Percentiles rank a stretch among this genome's conserved stretches.
These are phyloP conservation scores for Rhizopogon sp. DNA, from an alignment of 768 basidiomycete species.

Conservation along the genomic window DNA sequence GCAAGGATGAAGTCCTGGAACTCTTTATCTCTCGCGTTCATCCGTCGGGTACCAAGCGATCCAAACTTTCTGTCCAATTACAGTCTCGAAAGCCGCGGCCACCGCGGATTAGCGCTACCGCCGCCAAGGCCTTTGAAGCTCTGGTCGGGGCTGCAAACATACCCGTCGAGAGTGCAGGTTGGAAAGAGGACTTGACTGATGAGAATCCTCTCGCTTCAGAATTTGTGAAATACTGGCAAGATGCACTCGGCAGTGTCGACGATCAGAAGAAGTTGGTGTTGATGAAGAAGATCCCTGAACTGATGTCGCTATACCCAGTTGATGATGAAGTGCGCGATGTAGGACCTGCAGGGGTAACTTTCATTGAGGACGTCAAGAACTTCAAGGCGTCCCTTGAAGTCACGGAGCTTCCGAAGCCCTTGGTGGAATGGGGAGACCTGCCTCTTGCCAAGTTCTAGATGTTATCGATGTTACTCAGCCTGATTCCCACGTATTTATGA, in stretches of 20 bases:
- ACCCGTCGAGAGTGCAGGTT: conserved; percentile 43
- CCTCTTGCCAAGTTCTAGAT: conserved; percentile 52
- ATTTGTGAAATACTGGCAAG: conserved; percentile 62
- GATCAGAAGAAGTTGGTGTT: conserved; percentile 39
- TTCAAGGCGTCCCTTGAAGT: conserved; percentile 60
- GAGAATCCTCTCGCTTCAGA: conserved; percentile 52
- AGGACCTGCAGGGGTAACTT: conserved; percentile 44
- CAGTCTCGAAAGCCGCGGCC: conserved; percentile 60
- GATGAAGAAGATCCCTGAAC: conserved; percentile 47
- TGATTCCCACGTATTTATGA: not conserved
- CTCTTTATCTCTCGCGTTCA: conserved; percentile 70
- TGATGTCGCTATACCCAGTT: conserved; percentile 55
- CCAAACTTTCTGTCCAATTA: conserved; percentile 84
- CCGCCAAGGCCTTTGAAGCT: conserved; percentile 57
- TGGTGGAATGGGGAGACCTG: conserved; percentile 73
- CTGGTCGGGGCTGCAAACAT: conserved; percentile 44
- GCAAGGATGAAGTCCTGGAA: conserved; percentile 67
- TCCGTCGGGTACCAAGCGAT: conserved; percentile 59
- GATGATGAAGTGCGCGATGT: conserved; percentile 46
- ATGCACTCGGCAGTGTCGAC: conserved; percentile 34
- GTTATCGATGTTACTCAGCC: not conserved
- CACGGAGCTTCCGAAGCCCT: conserved; percentile 56
- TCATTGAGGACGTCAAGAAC: conserved; percentile 57
- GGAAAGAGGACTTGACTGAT: conserved; percentile 49
- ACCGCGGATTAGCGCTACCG: conserved; percentile 58